A percentile compares a stretch with the other conserved stretches of the same genome.
These are phyloP conservation scores for Aspergillus sp. DNA, from an alignment of 2,329 filamentous ascomycete genomes.

Conservation along the genomic window DNA sequence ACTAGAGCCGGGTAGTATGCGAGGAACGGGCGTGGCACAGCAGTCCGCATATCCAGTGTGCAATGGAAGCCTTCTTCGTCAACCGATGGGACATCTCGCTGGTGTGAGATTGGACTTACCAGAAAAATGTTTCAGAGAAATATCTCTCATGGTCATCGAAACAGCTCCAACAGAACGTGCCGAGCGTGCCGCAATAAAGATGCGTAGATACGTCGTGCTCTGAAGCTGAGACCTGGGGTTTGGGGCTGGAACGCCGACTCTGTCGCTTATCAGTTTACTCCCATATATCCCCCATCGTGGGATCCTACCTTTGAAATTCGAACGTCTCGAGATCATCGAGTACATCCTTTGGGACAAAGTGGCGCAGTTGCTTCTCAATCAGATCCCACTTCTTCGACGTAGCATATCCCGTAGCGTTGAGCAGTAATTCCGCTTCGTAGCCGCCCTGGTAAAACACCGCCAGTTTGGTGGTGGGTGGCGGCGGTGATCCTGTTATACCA, in stretches of 20 bases:
- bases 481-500: conserved; percentile 43
- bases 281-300: too few relatives aligned
- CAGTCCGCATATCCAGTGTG: conserved; percentile 43
- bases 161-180: conserved; percentile 28
- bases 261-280: conserved; percentile 2
- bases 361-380: conserved; percentile 48
- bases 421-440: conserved; percentile 46
- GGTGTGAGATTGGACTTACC: conserved; percentile 8
- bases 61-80: conserved; percentile 37
- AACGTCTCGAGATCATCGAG: conserved; percentile 48
- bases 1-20: conserved; percentile 44
- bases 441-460: conserved; percentile 53
- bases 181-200: conserved; percentile 42
- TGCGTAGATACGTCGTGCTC: conserved; percentile 47
- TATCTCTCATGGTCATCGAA: conserved; percentile 29
- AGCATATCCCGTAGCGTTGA: conserved; percentile 51
- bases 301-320: conserved; percentile 50
- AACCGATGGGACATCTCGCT: not conserved
- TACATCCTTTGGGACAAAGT: conserved; percentile 41
- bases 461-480: conserved; percentile 53
- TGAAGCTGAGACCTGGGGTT: conserved; percentile 42
- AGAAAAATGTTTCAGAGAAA: conserved; percentile 47
- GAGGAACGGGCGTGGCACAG: conserved; percentile 40
- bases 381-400: conserved; percentile 51
- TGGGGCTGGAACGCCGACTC: conserved; percentile 36